These are phyloP conservation scores for Testicularia cyperi DNA, from an alignment of 1,284 basidiomycete genomes.

Conservation along the genomic window DNA sequence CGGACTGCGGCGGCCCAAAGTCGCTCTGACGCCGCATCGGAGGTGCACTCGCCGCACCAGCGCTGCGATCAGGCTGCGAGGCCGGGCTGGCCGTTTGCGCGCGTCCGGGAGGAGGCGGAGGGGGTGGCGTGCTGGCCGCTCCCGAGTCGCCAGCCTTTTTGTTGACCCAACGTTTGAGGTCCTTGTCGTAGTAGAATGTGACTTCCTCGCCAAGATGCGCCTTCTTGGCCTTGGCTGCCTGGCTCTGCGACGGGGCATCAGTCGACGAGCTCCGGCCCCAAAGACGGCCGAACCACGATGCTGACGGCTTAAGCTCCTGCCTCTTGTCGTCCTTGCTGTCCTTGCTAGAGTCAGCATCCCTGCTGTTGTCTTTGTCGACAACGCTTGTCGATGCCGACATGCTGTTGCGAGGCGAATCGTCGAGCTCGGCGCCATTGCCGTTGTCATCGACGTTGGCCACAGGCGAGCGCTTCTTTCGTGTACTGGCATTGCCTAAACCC, in stretches of 20 bases:
- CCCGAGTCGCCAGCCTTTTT: constrained; percentile 68
- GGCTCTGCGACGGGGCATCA: constrained; percentile 58
- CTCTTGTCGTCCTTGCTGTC: constrained; percentile 13
- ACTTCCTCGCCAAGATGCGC: constrained; percentile 92
- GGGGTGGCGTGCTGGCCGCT: constrained; percentile 38
- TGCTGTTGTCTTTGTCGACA: constrained; percentile 8
- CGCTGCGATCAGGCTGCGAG: constrained; percentile 25
- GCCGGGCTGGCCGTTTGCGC: constrained; percentile 52
- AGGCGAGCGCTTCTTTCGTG: constrained; percentile 6
- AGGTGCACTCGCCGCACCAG: constrained; percentile 16
- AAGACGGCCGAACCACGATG: constrained; percentile 73
- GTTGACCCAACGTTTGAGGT: constrained; percentile 93
- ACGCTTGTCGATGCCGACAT: constrained; percentile 8
- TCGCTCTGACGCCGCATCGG: constrained; percentile 22
- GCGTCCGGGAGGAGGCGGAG: constrained; percentile 49
- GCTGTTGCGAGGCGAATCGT: constrained; percentile 13
- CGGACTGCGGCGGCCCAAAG: background rate
- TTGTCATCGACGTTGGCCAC: constrained; percentile 4
- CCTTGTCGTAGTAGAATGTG: constrained; percentile 89
- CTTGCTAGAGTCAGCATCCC: constrained; percentile 9
- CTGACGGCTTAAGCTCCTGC: constrained; percentile 46
- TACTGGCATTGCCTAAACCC: constrained; percentile 76
- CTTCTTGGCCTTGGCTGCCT: constrained; percentile 46
- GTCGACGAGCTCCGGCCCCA: constrained; percentile 54
- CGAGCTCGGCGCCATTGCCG: constrained; percentile 4